Evolutionary conservation across 176 grass and related monocot species (phyloP), one percentile per base, ranked within the genome.

Genomic region (Leersia perrieri): DNA sequence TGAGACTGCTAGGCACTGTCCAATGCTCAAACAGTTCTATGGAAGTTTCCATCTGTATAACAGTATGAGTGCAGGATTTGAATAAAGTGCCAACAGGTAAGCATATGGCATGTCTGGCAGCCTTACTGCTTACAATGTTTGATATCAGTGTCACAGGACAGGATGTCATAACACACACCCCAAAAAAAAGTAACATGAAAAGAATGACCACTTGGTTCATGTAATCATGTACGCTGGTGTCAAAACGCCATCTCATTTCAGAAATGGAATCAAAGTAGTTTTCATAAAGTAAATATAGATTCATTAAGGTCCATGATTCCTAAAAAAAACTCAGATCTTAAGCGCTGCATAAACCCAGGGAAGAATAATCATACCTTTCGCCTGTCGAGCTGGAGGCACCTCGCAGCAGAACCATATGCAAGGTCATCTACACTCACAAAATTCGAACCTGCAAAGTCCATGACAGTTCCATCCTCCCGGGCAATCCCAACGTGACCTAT

Each of bases 401-500:
- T 92, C 22, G 90, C 93, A 36, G 79, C 76, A 83, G 88, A 74
- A 79, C 93, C 93, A 78, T 84, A 97, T 38, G 90, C 82, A 84
- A 92, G 80, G 73, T 85, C 79, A 85, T 90, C 86, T 0, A 91
- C 20, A 40, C 39, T 90, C 36, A 97, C 90, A 22, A 92, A 84
- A 70, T 92, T 92, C 5, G 90, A 97, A 72, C 90, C 93, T 29
- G 88, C 76, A 84, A 92, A 93, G 35, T 92, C 85, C 30, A 97
- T 12, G 28, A 92, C 72, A 64, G 80, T 49, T 40, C 93, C 93
- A 75, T 92, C 93, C 85, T 97, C 93, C 5, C 68, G 51, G 38
- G 85, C 84, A 90, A 97, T 90, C 62, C 90, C 93, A 0, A 97
- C 66, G 51, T 97, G 93, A 4, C 93, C 93, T 35, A 97, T 97